phyloP scores from a whole-genome alignment of 805 yeast genomes.

The Ogataea glucozyma region DNA sequence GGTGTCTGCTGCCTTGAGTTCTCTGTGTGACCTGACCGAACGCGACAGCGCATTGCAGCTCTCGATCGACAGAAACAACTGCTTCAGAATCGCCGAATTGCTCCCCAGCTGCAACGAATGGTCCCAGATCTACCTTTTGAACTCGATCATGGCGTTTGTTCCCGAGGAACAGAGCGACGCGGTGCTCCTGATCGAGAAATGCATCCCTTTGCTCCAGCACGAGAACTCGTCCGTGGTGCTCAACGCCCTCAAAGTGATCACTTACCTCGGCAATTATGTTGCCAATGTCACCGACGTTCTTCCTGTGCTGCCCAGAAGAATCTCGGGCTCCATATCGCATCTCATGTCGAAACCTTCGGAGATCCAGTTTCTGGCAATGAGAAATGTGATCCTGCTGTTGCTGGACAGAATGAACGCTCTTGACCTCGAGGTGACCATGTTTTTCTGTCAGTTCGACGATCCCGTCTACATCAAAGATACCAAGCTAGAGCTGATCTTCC shows the following conservation, averaged over 20 bases:
- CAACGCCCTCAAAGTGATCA: conserved; percentile 69
- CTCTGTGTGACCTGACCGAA: conserved; percentile 66
- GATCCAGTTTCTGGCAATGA: conserved; percentile 74
- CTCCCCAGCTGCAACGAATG: conserved; percentile 59
- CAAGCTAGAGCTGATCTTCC: conserved; percentile 80
- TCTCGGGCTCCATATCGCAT: conserved; percentile 69
- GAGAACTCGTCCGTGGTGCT: conserved; percentile 79
- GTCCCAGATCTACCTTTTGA: conserved; percentile 69
- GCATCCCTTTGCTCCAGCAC: conserved; percentile 74
- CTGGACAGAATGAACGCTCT: conserved; percentile 63
- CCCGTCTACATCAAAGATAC: conserved; percentile 88
- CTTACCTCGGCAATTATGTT: conserved; percentile 74
- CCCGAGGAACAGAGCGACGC: conserved; percentile 75
- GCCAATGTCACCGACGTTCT: conserved; percentile 54
- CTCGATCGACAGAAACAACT: conserved; percentile 51
- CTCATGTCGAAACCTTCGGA: conserved; percentile 77
- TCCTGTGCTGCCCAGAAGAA: conserved; percentile 53
- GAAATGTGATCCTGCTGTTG: conserved; percentile 76
- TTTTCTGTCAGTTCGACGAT: conserved; percentile 82
- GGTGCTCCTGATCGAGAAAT: conserved; percentile 57
- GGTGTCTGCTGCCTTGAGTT: conserved; percentile 70
- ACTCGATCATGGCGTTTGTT: conserved; percentile 63
- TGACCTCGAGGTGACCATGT: conserved; percentile 69
- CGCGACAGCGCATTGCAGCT: conserved; percentile 49
- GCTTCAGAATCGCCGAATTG: conserved; percentile 41